Evolutionary conservation across 257 asterid genomes (phyloP), one percentile per base, ranked within the genome.

Genomic region (Rehmannia glutinosa): DNA sequence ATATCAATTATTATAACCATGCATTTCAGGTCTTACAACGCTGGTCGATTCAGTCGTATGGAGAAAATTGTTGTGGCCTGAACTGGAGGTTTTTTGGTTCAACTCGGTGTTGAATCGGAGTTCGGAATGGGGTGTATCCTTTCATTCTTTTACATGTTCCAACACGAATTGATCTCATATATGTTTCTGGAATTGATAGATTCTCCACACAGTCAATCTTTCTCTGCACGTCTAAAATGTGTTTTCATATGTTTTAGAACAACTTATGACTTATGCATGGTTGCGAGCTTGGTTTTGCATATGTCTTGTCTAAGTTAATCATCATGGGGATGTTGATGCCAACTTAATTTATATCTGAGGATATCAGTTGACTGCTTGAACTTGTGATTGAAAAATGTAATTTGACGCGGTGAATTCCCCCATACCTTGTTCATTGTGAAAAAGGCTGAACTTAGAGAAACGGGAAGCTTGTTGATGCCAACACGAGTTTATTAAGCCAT

Each of bases 41-140:
- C 64, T 88, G 66, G 79, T 91, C 13, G 99, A 94, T 78, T 86
- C 97, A 64, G 71, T 88, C 75, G 69, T 87, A 72, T 91, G 99
- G 99, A 86, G 85, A 81, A 88, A 62, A 80, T 61, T 72, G 76
- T 73, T 85, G 69, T 94, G 97, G 99, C 97, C 99, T 70, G 99
- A 91, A 68, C 62, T 91, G 32, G 95, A 91, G 80, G 97, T 94
- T 72, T 88, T 91, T 72, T 94, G 99, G 99, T 94, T 94, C 84
- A 94, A 94, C 81, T 91, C 99, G 0, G 91, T 94, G 55, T 81
- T 94, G 79, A 94, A 94, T 73, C 85, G 92, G 62, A 91, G 99
- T 84, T 91, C 97, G 36, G 97, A 94, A 73, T 94, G 99, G 97
- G 99, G 99, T 73, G 99, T 94, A 94, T 94, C 99, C 97, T 94